Percentiles rank a stretch among this genome's conserved stretches.
Conservation (phyloP, 805 yeast species). For the Hanseniaspora occidentalis region DNA sequence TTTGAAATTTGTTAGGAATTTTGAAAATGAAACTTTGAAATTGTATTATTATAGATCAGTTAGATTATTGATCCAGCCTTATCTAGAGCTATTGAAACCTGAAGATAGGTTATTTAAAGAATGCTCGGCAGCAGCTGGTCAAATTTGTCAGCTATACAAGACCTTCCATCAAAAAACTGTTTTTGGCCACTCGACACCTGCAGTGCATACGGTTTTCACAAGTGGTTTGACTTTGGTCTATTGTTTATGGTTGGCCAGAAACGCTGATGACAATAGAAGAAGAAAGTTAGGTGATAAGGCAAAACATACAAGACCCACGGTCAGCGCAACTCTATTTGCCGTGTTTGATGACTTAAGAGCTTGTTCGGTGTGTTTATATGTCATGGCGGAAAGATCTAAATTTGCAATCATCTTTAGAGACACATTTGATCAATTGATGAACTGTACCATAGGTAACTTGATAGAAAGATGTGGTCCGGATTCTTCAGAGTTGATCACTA, state of each 20-base stretch:
- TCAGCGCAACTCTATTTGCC: constrained; percentile 39
- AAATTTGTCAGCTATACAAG: constrained; percentile 50
- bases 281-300: constrained; percentile 42
- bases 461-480: constrained; percentile 54
- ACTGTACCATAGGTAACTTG: constrained; percentile 50
- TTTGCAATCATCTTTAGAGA: constrained; percentile 52
- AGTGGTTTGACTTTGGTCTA: constrained; percentile 59
- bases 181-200: constrained; percentile 51
- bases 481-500: constrained; percentile 41
- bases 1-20: constrained; percentile 26
- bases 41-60: constrained; percentile 50
- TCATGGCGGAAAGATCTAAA: constrained; percentile 53
- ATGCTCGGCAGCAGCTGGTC: constrained; percentile 64
- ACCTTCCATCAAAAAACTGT: constrained; percentile 52
- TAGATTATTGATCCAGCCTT: constrained; percentile 50
- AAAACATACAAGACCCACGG: constrained; percentile 47
- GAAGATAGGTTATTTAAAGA: constrained; percentile 47
- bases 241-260: constrained; percentile 55
- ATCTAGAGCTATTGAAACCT: constrained; percentile 47
- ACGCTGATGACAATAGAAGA: constrained; percentile 45
- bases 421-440: constrained; percentile 54
- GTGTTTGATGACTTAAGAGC: constrained; percentile 54
- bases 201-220: constrained; percentile 54
- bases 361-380: constrained; percentile 51
- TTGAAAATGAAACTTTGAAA: constrained; percentile 47